These are phyloP conservation scores for Phytophthora kernoviae DNA, from an alignment of 352 stramenopile species.

Conservation along the genomic window DNA sequence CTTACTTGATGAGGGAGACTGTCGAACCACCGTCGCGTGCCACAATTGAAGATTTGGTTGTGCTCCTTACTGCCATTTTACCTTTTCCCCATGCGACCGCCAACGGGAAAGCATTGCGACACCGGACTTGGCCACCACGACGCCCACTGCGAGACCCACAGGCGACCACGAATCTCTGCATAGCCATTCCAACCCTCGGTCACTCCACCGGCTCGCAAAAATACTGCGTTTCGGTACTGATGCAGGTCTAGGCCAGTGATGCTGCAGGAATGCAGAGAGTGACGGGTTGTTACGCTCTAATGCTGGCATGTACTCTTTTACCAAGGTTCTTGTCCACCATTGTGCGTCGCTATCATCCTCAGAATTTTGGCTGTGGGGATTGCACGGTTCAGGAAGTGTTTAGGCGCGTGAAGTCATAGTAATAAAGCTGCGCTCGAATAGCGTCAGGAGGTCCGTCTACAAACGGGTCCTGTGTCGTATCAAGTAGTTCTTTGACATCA, in stretches of 20 bases:
- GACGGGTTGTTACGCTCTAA: slow-evolving; percentile 52
- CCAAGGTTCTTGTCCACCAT: slow-evolving; percentile 54
- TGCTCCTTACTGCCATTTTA: too few species aligned
- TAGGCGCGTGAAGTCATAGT: slow-evolving; percentile 88
- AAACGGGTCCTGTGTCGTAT: slow-evolving; percentile 63
- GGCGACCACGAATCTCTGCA: slow-evolving; percentile 23
- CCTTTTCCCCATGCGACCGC: background rate
- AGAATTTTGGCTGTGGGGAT: slow-evolving; percentile 40
- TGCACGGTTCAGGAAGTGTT: slow-evolving; percentile 60
- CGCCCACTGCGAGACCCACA: slow-evolving; percentile 13
- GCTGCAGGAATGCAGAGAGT: slow-evolving; percentile 44
- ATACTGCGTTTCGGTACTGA: background rate
- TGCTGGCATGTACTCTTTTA: slow-evolving; percentile 44
- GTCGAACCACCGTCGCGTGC: too few species aligned
- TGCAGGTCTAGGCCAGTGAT: slow-evolving; percentile 30
- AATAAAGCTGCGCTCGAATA: slow-evolving; percentile 72
- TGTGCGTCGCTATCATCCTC: slow-evolving; percentile 26
- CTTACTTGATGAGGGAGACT: too few species aligned
- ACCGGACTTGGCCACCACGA: slow-evolving; percentile 15
- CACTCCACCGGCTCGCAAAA: slow-evolving; percentile 4
- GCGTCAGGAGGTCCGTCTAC: slow-evolving; percentile 38
- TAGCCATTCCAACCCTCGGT: slow-evolving; percentile 15
- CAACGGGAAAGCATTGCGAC: slow-evolving; percentile 16
- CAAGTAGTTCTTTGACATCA: slow-evolving; percentile 72
- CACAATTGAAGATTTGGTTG: too few species aligned